Evolutionary conservation across 257 asterid genomes (phyloP).

Genomic region (Solanum chaucha): DNA sequence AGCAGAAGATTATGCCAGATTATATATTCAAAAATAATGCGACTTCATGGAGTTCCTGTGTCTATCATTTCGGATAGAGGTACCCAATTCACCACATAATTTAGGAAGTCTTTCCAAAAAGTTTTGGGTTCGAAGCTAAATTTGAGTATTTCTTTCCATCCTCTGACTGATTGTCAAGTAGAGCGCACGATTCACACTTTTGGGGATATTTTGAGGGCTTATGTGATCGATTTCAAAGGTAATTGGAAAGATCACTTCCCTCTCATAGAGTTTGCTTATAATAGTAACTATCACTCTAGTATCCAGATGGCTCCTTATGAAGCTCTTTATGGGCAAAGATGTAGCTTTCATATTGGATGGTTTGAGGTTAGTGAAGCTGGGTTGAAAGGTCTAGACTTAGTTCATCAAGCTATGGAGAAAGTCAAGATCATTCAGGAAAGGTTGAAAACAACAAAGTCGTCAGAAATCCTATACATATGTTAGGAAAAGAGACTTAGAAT

Average conservation of each 20-base stretch:
- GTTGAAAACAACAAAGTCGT: not conserved
- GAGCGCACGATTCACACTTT: not conserved
- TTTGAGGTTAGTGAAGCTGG: not conserved
- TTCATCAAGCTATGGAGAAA: too few species aligned
- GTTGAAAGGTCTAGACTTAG: not conserved
- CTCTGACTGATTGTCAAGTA: not conserved
- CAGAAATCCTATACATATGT: not conserved
- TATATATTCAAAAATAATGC: too few species aligned
- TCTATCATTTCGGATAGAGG: not conserved
- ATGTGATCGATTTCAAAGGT: not conserved
- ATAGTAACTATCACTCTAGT: not conserved
- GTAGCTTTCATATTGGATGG: not conserved
- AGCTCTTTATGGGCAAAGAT: not conserved
- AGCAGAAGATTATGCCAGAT: too few species aligned
- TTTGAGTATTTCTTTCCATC: not conserved
- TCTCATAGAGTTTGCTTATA: not conserved
- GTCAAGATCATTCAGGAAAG: not conserved
- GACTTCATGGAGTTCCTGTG: not conserved
- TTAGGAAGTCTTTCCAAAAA: not conserved
- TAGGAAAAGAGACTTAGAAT: not conserved
- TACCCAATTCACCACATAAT: not conserved
- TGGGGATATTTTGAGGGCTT: not conserved
- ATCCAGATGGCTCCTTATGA: not conserved
- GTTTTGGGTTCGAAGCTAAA: not conserved
- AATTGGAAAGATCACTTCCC: not conserved